Evolutionary conservation across 257 asterid genomes (phyloP).

Genomic region (Lithospermum erythrorhizon): DNA sequence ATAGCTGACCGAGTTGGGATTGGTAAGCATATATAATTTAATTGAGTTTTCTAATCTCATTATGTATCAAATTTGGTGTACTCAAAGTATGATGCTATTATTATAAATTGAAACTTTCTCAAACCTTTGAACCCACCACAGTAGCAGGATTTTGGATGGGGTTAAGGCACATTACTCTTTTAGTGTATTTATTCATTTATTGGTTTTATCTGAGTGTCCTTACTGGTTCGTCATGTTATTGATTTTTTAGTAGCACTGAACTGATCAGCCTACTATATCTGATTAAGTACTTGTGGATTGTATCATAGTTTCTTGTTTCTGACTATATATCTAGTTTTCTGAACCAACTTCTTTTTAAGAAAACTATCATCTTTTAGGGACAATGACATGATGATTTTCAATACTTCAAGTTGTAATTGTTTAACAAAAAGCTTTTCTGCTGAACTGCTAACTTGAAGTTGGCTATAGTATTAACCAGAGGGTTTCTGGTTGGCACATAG

Average conservation of each 20-base stretch:
- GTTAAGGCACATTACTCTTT: too few relatives aligned
- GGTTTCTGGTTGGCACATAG: too few relatives aligned
- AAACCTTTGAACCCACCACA: too few relatives aligned
- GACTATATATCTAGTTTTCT: neutral
- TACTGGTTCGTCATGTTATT: neutral
- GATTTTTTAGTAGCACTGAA: neutral
- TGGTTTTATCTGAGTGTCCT: neutral
- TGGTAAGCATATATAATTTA: conserved; percentile 35
- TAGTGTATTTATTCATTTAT: too few relatives aligned
- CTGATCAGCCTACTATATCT: neutral
- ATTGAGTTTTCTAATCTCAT: conserved; percentile 3
- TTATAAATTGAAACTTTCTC: neutral
- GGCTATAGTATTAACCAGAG: too few relatives aligned
- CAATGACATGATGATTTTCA: too few relatives aligned
- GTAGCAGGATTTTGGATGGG: too few relatives aligned
- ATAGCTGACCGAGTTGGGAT: conserved; percentile 96
- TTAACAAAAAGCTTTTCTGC: too few relatives aligned
- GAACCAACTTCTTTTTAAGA: neutral
- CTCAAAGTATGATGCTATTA: neutral
- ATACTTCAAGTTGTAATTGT: too few relatives aligned
- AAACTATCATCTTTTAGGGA: neutral
- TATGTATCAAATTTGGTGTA: too few relatives aligned
- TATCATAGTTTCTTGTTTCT: neutral
- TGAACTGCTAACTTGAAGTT: too few relatives aligned
- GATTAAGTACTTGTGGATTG: neutral